Base-by-base conservation (phyloP, 2,329 filamentous ascomycete genomes). In the Rhexocercosporidium sp. region DNA sequence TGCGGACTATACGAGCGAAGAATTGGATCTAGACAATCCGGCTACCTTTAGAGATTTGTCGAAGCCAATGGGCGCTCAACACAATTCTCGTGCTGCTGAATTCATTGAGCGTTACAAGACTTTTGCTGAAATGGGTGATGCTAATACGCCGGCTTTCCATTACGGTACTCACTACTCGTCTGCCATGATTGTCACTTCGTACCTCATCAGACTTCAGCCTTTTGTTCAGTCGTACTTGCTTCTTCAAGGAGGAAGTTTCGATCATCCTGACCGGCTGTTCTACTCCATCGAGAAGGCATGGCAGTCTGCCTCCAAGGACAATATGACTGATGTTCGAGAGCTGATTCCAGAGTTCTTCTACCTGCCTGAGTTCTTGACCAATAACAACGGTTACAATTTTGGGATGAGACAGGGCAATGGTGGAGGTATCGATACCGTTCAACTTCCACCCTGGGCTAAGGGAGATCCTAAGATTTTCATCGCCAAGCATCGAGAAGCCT, bases 131-230 rank as follows among this genome's bases (percentile, higher is more conserved):
- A 97, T 99, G 84, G 93, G 91, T 8, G 94, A 97, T 71, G 81
- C 83, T 49, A 85, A 84, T 65, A 84, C 86, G 54, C 90, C 92
- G 0, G 92, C 96, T 0, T 99, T 97, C 77, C 96, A 99, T 77
- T 99, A 98, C 73, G 96, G 96, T 20, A 99, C 96, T 0, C 96
- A 99, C 78, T 99, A 99, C 78, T 98, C 96, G 1, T 98, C 96
- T 1, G 96, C 96, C 8, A 99, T 98, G 96, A 97, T 97, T 67
- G 96, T 99, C 7, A 94, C 94, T 14, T 97, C 94, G 0, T 99
- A 97, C 75, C 85, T 99, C 47, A 97, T 99, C 74, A 91, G 96
- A 20, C 84, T 99, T 18, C 95, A 97, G 60, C 96, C 96, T 0
- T 99, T 98, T 77, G 95, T 97, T 27, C 93, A 98, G 73, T 97